Evolutionary conservation across 2,329 filamentous ascomycete species (phyloP).

Genomic region (Exophiala phaeomuriformis): DNA sequence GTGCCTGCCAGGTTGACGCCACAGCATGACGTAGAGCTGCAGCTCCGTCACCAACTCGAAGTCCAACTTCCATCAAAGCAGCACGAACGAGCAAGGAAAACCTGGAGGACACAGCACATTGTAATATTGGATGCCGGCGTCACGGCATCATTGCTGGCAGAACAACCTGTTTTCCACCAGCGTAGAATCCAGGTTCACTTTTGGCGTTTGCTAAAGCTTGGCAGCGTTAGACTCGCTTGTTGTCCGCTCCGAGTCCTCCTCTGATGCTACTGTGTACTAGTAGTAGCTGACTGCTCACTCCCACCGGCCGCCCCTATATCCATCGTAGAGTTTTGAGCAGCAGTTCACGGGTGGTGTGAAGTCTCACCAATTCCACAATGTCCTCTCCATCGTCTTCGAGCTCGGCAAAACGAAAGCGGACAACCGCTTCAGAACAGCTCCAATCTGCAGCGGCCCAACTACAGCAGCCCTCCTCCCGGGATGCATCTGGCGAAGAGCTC

Average conservation of each 20-base stretch:
- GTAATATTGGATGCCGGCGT: background rate
- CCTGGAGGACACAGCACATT: no score
- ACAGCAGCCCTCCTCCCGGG: slow-evolving; percentile 66
- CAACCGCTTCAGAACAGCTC: slow-evolving; percentile 44
- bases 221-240: background rate
- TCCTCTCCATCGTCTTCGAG: slow-evolving; percentile 52
- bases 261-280: no score
- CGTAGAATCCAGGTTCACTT: background rate
- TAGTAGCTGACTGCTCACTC: no score
- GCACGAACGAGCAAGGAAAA: background rate
- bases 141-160: background rate
- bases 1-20: background rate
- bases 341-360: background rate
- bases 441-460: slow-evolving; percentile 51
- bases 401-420: slow-evolving; percentile 74
- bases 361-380: slow-evolving; percentile 35
- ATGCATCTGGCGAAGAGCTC: slow-evolving; percentile 70
- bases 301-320: no score
- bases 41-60: background rate
- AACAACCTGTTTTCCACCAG: background rate
- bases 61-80: background rate
- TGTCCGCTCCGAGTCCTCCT: background rate
- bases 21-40: slow-evolving; percentile 1
- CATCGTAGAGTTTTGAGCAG: no score
- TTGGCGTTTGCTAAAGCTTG: no score